Percentiles rank a stretch among this genome's conserved stretches.
phyloP scores from a whole-genome alignment of 257 asterid species.

The Primulina huaijiensis region DNA sequence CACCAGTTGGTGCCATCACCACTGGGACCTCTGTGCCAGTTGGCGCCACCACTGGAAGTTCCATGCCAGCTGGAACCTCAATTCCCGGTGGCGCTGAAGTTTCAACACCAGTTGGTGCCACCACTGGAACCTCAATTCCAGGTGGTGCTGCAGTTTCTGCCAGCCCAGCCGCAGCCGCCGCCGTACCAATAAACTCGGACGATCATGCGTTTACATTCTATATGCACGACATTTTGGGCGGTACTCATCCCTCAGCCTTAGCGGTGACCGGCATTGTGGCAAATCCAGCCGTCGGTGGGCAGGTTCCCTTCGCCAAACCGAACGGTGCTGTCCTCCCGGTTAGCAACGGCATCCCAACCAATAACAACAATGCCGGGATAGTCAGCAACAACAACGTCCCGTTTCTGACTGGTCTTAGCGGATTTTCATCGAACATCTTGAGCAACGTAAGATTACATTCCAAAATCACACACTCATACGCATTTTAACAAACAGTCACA shows the following conservation, averaged over 20 bases:
- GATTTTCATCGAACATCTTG: conserved; percentile 43
- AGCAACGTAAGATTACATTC: not conserved
- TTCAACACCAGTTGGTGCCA: not conserved
- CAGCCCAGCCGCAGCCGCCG: too few relatives aligned
- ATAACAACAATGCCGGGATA: conserved; percentile 65
- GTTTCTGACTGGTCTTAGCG: conserved; percentile 80
- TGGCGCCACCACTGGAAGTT: too few relatives aligned
- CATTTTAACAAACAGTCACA: too few relatives aligned
- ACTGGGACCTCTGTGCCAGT: too few relatives aligned
- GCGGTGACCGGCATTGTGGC: conserved; percentile 80
- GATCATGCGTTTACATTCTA: conserved; percentile 63
- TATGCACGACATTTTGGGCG: conserved; percentile 92
- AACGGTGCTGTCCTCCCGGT: conserved; percentile 79
- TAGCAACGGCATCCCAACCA: conserved; percentile 54
- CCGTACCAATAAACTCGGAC: conserved; percentile 10
- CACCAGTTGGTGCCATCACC: not conserved
- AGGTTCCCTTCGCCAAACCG: conserved; percentile 85
- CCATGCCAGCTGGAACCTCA: not conserved
- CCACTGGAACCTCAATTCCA: too few relatives aligned
- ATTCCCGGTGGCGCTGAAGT: conserved; percentile 20
- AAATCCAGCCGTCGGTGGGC: conserved; percentile 70
- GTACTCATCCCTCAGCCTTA: conserved; percentile 73
- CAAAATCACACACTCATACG: too few relatives aligned
- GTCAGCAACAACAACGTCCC: conserved; percentile 83
- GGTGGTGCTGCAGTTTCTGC: too few relatives aligned